These are phyloP conservation scores for Cyberlindnera petersonii DNA, from an alignment of 805 yeast species.

Conservation along the genomic window DNA sequence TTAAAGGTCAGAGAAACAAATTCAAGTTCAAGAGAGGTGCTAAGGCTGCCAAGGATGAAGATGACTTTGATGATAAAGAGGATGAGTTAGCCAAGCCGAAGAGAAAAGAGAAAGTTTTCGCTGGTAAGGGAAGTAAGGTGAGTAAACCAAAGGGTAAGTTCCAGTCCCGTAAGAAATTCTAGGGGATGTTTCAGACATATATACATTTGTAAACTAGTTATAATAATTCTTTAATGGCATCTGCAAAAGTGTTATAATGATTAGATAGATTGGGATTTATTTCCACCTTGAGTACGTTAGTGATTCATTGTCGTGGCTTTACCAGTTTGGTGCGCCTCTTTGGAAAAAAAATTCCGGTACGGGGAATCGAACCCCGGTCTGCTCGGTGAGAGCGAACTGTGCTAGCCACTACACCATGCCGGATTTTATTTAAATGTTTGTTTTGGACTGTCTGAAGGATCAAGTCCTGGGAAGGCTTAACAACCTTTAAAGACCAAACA, in stretches of 20 bases:
- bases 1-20: slow-evolving; percentile 88
- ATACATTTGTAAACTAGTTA: too few relatives aligned
- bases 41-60: slow-evolving; percentile 47
- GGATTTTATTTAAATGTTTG: too few relatives aligned
- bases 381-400: slow-evolving; percentile 33
- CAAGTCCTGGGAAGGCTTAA: too few relatives aligned
- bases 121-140: slow-evolving; percentile 19
- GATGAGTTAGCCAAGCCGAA: slow-evolving; percentile 24
- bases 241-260: too few relatives aligned
- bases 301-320: too few relatives aligned
- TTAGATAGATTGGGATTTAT: too few relatives aligned
- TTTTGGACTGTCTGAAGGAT: too few relatives aligned
- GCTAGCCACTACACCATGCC: slow-evolving; percentile 33
- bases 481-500: too few relatives aligned
- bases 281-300: too few relatives aligned
- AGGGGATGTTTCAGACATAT: slow-evolving; percentile 8
- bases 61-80: slow-evolving; percentile 44
- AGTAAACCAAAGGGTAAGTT: slow-evolving; percentile 36
- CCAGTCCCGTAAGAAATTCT: slow-evolving; percentile 53
- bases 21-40: slow-evolving; percentile 77
- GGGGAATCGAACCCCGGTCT: slow-evolving; percentile 35
- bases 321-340: too few relatives aligned
- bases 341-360: too few relatives aligned
- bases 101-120: slow-evolving; percentile 10
- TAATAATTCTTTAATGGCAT: too few relatives aligned